These are phyloP conservation scores for Solanum chiquidenum DNA, from an alignment of 257 asterid species.

Conservation along the genomic window DNA sequence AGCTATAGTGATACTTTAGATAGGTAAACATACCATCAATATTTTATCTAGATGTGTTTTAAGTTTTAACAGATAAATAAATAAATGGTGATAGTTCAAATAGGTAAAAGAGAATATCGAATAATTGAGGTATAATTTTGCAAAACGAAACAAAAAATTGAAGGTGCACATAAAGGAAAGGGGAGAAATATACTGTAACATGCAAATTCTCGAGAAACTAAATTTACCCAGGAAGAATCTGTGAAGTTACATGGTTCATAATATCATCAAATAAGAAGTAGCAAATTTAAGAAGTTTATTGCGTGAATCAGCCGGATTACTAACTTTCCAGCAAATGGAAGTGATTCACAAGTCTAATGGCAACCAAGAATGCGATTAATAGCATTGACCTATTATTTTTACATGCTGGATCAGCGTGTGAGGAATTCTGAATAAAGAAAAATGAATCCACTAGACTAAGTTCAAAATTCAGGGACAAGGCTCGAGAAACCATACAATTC, in stretches of 20 bases:
- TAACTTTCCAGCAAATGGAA: background rate
- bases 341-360: background rate
- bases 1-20: background rate
- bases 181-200: too few species aligned
- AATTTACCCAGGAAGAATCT: too few species aligned
- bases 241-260: background rate
- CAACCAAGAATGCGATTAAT: background rate
- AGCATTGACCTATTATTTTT: conserved; percentile 1
- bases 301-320: background rate
- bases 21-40: background rate
- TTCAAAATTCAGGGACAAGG: background rate
- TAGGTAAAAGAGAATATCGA: background rate
- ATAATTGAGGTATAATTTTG: background rate
- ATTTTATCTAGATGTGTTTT: background rate
- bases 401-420: background rate
- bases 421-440: background rate
- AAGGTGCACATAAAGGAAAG: background rate
- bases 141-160: background rate
- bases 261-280: background rate
- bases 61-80: background rate
- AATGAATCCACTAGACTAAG: background rate
- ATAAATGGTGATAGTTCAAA: background rate
- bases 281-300: background rate
- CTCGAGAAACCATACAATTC: background rate
- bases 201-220: too few species aligned